These are phyloP conservation scores for Pyrus pyrifolia DNA, from an alignment of 306 rosid species.

Conservation along the genomic window DNA sequence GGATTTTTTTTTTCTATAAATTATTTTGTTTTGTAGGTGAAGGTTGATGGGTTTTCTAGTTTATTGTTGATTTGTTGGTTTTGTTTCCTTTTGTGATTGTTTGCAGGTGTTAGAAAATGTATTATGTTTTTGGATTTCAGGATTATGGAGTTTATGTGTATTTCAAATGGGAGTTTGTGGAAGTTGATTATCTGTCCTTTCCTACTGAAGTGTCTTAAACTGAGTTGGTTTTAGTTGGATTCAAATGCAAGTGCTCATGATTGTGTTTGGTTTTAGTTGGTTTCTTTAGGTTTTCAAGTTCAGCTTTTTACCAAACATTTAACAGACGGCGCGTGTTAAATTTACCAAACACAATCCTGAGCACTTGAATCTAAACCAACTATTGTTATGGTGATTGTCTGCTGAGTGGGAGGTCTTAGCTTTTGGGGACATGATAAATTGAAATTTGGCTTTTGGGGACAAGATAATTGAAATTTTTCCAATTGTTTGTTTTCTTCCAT, in stretches of 20 bases:
- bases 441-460: background rate
- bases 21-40: background rate
- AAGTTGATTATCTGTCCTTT: background rate
- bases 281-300: no score
- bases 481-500: background rate
- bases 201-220: background rate
- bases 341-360: no score
- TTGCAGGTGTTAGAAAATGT: background rate
- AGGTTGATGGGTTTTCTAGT: background rate
- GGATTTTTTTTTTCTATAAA: background rate
- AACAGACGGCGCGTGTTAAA: no score
- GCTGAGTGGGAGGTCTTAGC: background rate
- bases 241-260: background rate
- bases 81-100: background rate
- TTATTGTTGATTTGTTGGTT: background rate
- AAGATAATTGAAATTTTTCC: background rate
- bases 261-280: background rate
- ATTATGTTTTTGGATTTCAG: background rate
- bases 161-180: background rate
- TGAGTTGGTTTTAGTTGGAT: background rate
- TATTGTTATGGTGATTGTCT: background rate
- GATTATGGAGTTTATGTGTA: background rate
- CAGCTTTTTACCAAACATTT: no score
- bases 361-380: no score
- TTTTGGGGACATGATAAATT: background rate